Percentiles rank a stretch among this genome's conserved stretches.
phyloP scores from a whole-genome alignment of 441 rosid genomes.

The Biscutella laevigata region DNA sequence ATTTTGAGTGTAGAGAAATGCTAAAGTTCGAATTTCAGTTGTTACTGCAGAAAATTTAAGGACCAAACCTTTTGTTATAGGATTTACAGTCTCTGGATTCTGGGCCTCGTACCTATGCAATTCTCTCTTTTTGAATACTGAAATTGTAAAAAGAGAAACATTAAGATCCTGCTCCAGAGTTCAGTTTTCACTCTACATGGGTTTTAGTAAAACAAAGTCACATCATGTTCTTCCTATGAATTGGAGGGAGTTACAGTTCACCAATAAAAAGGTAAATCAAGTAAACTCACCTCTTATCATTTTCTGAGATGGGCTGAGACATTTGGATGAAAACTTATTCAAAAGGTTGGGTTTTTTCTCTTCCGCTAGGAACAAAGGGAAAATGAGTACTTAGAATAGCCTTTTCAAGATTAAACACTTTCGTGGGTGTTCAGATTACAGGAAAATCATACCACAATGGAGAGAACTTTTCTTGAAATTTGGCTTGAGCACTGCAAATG shows the following conservation, averaged over 20 bases:
- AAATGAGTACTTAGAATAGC: neutral
- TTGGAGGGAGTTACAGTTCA: neutral
- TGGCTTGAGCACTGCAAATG: constrained; percentile 23
- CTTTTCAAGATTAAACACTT: neutral
- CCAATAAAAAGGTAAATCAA: neutral
- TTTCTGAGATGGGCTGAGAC: constrained; percentile 30
- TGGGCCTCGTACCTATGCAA: constrained; percentile 15
- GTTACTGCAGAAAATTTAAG: neutral
- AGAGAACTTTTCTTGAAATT: constrained; percentile 34
- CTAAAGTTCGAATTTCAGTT: neutral
- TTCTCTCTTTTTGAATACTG: constrained; percentile 28
- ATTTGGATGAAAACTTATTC: constrained; percentile 17
- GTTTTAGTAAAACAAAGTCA: neutral
- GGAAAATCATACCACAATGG: constrained; percentile 32
- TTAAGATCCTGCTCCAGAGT: constrained; percentile 4
- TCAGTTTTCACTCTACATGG: neutral
- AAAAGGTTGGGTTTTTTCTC: constrained; percentile 28
- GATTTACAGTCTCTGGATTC: constrained; percentile 18
- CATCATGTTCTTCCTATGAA: neutral
- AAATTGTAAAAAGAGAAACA: neutral
- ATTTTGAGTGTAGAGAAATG: neutral
- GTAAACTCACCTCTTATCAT: constrained; percentile 28
- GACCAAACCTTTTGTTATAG: constrained; percentile 14
- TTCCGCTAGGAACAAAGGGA: constrained; percentile 5
- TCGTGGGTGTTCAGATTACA: neutral